phyloP scores from a whole-genome alignment of 306 rosid genomes.

The Vigna trinervia region DNA sequence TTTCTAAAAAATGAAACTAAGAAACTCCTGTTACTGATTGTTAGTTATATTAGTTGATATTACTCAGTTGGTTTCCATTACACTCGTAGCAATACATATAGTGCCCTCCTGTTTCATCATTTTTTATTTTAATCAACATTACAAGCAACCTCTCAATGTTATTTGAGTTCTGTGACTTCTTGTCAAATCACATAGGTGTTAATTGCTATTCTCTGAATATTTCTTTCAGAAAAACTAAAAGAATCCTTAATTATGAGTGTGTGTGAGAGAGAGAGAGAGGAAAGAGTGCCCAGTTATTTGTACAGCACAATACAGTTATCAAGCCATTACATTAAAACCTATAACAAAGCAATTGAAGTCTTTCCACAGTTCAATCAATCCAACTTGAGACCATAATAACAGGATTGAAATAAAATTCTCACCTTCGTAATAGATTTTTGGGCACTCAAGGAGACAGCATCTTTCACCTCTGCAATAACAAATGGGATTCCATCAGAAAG shows the following conservation, averaged over 20 bases:
- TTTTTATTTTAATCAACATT: not conserved
- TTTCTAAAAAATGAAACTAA: not conserved
- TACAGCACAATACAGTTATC: not conserved
- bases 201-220: not conserved
- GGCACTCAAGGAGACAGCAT: conserved; percentile 59
- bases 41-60: not conserved
- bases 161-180: not conserved
- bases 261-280: not conserved
- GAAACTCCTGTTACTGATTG: not conserved
- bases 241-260: not conserved
- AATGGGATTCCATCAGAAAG: not conserved
- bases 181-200: too few relatives aligned
- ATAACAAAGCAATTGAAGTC: not conserved
- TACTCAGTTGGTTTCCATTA: not conserved
- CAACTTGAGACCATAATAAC: not conserved
- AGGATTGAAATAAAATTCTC: conserved; percentile 20
- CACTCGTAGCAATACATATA: too few relatives aligned
- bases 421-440: conserved; percentile 78
- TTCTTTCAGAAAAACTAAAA: conserved; percentile 16
- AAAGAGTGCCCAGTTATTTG: not conserved
- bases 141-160: not conserved
- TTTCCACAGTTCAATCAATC: conserved; percentile 7
- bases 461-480: conserved; percentile 74
- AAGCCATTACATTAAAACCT: conserved; percentile 25
- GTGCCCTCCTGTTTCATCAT: not conserved